These are phyloP conservation scores for Malassezia pachydermatis DNA, from an alignment of 1,284 basidiomycete genomes.

Conservation along the genomic window DNA sequence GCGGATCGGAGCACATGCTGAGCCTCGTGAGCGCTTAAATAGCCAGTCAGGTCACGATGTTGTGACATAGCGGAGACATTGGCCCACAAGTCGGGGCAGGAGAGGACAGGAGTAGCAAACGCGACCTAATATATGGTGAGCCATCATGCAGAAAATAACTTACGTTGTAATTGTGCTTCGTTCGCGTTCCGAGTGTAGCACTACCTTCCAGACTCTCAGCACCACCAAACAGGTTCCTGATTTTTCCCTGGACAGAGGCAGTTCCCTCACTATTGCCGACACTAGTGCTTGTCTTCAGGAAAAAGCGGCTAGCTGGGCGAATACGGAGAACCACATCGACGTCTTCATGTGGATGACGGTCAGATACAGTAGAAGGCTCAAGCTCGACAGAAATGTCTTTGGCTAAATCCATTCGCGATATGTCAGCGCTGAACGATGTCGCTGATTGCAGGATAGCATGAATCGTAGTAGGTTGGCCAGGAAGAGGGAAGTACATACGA, in stretches of 20 bases:
- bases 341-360: constrained; percentile 58
- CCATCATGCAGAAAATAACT: neutral
- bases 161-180: constrained; percentile 61
- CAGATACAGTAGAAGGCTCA: constrained; percentile 56
- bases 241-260: constrained; percentile 35
- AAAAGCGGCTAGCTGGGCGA: constrained; percentile 67
- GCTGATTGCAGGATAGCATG: constrained; percentile 54
- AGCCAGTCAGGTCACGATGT: constrained; percentile 62
- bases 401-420: constrained; percentile 68
- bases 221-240: constrained; percentile 72
- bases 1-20: constrained; percentile 59
- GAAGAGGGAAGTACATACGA: constrained; percentile 32
- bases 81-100: constrained; percentile 56
- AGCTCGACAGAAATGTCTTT: constrained; percentile 62
- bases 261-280: constrained; percentile 86
- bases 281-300: constrained; percentile 77
- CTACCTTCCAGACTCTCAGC: constrained; percentile 79
- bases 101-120: constrained; percentile 40
- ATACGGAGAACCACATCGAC: constrained; percentile 76
- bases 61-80: constrained; percentile 58
- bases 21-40: constrained; percentile 62
- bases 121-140: constrained; percentile 14
- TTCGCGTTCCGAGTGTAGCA: constrained; percentile 75
- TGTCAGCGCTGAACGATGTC: constrained; percentile 61
- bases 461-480: constrained; percentile 29